These are phyloP conservation scores for Botrytis porri DNA, from an alignment of 2,329 filamentous ascomycete genomes.

Conservation along the genomic window DNA sequence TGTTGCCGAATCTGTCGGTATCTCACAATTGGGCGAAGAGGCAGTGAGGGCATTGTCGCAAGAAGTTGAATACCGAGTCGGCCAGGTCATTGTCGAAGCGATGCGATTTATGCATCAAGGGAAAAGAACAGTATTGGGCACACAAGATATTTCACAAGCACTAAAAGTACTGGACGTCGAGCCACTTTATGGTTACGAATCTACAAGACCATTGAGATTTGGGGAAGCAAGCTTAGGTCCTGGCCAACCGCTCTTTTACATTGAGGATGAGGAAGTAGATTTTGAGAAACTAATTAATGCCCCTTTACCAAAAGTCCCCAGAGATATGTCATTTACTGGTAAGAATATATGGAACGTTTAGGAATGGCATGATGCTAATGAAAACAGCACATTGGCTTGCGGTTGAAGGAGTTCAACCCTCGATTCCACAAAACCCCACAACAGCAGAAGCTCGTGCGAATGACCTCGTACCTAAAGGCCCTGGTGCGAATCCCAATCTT, in stretches of 20 bases:
- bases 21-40: conserved; percentile 76
- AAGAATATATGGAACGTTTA: conserved; percentile 33
- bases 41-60: conserved; percentile 83
- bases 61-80: conserved; percentile 92
- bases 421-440: conserved; percentile 94
- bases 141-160: conserved; percentile 85
- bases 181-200: conserved; percentile 94
- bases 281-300: conserved; percentile 99
- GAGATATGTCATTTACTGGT: conserved; percentile 91
- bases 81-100: conserved; percentile 89
- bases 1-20: conserved; percentile 93
- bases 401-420: conserved; percentile 94
- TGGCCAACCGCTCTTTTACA: conserved; percentile 92
- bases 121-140: conserved; percentile 80
- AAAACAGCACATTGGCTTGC: conserved; percentile 89
- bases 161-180: conserved; percentile 86
- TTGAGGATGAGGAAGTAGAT: conserved; percentile 97
- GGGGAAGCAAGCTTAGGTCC: conserved; percentile 92
- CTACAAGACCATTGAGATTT: conserved; percentile 81
- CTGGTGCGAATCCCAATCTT: conserved; percentile 80
- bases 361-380: background rate
- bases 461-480: conserved; percentile 85
- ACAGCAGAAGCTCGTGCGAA: conserved; percentile 77
- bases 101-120: conserved; percentile 94
- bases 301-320: conserved; percentile 87